A percentile compares a stretch with the other conserved stretches of the same genome.
These are phyloP conservation scores for Gautieria morchelliformis DNA, from an alignment of 768 basidiomycete species.

Conservation along the genomic window DNA sequence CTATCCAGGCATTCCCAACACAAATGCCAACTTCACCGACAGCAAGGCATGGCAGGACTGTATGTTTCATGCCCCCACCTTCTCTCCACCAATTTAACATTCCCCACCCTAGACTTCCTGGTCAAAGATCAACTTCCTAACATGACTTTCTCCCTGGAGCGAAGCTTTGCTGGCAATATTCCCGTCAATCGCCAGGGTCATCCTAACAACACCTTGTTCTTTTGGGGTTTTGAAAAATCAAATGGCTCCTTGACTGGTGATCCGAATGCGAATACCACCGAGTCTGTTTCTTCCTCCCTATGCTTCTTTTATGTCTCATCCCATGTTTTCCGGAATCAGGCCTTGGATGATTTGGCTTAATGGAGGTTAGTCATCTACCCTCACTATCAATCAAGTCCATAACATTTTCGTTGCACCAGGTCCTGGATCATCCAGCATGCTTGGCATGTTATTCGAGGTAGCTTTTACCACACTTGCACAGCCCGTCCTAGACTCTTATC, in stretches of 20 bases:
- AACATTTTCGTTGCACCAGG: neutral
- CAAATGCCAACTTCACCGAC: neutral
- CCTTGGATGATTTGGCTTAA: slow-evolving; percentile 16
- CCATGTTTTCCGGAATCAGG: neutral
- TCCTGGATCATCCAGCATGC: slow-evolving; percentile 13
- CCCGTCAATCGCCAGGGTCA: slow-evolving; percentile 22
- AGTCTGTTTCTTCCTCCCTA: neutral
- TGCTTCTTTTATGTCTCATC: neutral
- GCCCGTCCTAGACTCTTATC: neutral
- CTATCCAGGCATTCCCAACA: slow-evolving; percentile 5
- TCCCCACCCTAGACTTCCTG: slow-evolving; percentile 20
- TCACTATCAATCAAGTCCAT: neutral
- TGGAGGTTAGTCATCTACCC: slow-evolving; percentile 9
- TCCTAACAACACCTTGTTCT: slow-evolving; percentile 30
- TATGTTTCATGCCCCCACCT: neutral
- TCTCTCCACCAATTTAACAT: neutral
- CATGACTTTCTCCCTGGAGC: slow-evolving; percentile 22
- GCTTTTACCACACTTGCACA: neutral
- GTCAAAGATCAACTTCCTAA: slow-evolving; percentile 27
- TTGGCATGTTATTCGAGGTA: slow-evolving; percentile 11
- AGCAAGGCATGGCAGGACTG: slow-evolving; percentile 7
- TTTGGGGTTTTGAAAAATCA: slow-evolving; percentile 30
- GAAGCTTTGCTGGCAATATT: slow-evolving; percentile 29
- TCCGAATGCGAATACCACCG: neutral
- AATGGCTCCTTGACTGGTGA: slow-evolving; percentile 27